phyloP scores from a whole-genome alignment of 805 yeast species.

The Yamadazyma paraphyllophila region DNA sequence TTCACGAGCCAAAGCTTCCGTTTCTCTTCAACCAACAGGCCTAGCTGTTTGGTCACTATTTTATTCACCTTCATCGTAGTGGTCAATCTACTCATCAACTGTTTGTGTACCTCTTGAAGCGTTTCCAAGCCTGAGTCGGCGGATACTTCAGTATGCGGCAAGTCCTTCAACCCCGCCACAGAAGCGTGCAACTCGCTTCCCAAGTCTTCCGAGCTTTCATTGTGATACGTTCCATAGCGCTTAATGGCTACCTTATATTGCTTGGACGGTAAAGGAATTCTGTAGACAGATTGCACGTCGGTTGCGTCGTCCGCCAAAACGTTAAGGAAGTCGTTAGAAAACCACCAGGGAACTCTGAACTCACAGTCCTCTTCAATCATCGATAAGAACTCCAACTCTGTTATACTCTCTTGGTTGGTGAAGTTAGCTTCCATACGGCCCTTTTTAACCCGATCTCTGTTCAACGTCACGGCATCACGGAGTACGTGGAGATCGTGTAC shows the following conservation, averaged over 20 bases:
- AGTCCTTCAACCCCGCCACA: conserved; percentile 1
- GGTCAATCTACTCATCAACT: conserved; percentile 29
- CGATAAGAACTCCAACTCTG: conserved; percentile 28
- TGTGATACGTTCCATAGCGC: conserved; percentile 27
- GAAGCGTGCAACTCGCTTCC: background rate
- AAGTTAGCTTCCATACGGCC: conserved; percentile 25
- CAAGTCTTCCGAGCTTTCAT: background rate
- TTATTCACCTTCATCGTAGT: conserved; percentile 41
- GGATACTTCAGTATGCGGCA: conserved; percentile 9
- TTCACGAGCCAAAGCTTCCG: conserved; percentile 41
- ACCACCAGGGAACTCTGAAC: conserved; percentile 45
- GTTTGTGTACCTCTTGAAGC: conserved; percentile 23
- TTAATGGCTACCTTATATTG: conserved; percentile 33
- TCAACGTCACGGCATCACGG: conserved; percentile 30
- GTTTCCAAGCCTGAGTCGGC: conserved; percentile 15
- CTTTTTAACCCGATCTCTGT: conserved; percentile 29
- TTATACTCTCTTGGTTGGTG: conserved; percentile 22
- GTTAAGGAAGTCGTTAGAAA: conserved; percentile 25
- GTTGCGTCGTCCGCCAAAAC: conserved; percentile 18
- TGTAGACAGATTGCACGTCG: conserved; percentile 18
- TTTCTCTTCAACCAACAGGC: conserved; percentile 23
- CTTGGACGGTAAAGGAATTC: conserved; percentile 30
- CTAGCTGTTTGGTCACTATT: conserved; percentile 30
- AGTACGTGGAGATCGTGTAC: conserved; percentile 53
- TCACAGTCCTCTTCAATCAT: conserved; percentile 33